Base-by-base conservation (phyloP, 208 protist genomes). In the Trypanosoma mega region DNA sequence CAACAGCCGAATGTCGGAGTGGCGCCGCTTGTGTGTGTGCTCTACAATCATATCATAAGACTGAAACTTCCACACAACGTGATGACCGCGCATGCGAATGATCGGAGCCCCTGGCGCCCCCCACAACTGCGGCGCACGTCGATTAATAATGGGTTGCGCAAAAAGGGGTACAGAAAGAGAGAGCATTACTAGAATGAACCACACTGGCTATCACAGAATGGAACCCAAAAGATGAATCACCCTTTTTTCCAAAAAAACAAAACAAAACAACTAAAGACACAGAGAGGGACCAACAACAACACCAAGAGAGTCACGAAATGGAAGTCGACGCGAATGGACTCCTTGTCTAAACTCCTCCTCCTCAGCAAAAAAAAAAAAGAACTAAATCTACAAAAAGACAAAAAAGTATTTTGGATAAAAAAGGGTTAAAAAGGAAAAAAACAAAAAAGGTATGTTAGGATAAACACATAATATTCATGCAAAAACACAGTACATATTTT, bases 11-110 rank as follows among this genome's bases (percentile, higher is more conserved):
- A 88, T 65, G 55, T 95, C 88, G 1, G 85, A 91, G 77, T 89
- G 76, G 30, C 77, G 79, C 16, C 85, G 78, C 23, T 73, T 74
- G 74, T 95, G 88, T 12, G 88, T 95, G 78, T 95, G 83, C 70
- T 92, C 85, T 20, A 95, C 88, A 39, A 92, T 76, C 33, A 95
- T 83, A 49, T 95, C 85, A 46, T 89, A 95, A 1, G 85, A 92
- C 58, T 92, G 82, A 46, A 92, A 92, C 75, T 92, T 92, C 85
- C 83, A 92, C 55, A 75, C 72, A 14, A 95, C 85, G 63, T 92
- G 80, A 64, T 90, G 85, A 9, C 80, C 85, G 21, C 85, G 76
- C 88, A 95, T 92, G 47, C 85, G 85, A 59, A 95, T 92, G 36
- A 95, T 85, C 14, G 88, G 88, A 21, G 82, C 85, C 29, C 88